Conservation (phyloP, 2,329 filamentous ascomycete genomes). For the Gliomastix tumulicola region DNA sequence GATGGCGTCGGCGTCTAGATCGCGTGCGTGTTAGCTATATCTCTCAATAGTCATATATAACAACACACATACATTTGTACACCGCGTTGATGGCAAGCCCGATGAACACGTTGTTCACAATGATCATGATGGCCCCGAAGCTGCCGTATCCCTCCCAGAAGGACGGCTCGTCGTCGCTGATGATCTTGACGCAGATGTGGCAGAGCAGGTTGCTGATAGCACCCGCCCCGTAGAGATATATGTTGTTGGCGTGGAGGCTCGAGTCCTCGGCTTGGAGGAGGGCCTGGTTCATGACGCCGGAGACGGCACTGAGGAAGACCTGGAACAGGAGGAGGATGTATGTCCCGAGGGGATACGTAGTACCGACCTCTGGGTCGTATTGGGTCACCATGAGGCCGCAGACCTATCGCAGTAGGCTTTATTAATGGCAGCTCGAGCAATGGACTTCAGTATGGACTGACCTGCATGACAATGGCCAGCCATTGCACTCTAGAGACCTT, state of each 20-base stretch:
- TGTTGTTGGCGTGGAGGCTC: slow-evolving; percentile 23
- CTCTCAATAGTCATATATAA: too few species aligned
- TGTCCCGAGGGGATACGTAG: slow-evolving; percentile 17
- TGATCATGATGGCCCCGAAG: slow-evolving; percentile 18
- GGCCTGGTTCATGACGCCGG: slow-evolving; percentile 25
- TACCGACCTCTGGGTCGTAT: slow-evolving; percentile 17
- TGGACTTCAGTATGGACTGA: too few species aligned
- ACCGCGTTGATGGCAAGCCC: slow-evolving; percentile 10
- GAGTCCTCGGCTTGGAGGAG: slow-evolving; percentile 20
- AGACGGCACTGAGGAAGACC: slow-evolving; percentile 19
- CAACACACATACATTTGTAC: slow-evolving; percentile 23
- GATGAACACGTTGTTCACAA: slow-evolving; percentile 4
- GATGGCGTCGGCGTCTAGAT: slow-evolving; percentile 23
- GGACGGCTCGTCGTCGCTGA: slow-evolving; percentile 18
- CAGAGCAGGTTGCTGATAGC: slow-evolving; percentile 17
- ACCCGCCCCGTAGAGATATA: slow-evolving; percentile 20
- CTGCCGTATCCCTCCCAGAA: slow-evolving; percentile 14
- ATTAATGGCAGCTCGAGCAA: too few species aligned
- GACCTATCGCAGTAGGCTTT: slow-evolving; percentile 13
- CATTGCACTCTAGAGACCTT: slow-evolving; percentile 20
- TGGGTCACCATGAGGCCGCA: slow-evolving; percentile 20
- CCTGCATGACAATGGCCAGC: slow-evolving; percentile 22
- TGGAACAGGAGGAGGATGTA: slow-evolving; percentile 22
- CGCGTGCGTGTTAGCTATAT: too few species aligned
- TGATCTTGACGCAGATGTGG: slow-evolving; percentile 12